Percentiles rank a stretch among this genome's conserved stretches.
Conservation (phyloP, 768 basidiomycete genomes). For the Lactifluus pinguis region DNA sequence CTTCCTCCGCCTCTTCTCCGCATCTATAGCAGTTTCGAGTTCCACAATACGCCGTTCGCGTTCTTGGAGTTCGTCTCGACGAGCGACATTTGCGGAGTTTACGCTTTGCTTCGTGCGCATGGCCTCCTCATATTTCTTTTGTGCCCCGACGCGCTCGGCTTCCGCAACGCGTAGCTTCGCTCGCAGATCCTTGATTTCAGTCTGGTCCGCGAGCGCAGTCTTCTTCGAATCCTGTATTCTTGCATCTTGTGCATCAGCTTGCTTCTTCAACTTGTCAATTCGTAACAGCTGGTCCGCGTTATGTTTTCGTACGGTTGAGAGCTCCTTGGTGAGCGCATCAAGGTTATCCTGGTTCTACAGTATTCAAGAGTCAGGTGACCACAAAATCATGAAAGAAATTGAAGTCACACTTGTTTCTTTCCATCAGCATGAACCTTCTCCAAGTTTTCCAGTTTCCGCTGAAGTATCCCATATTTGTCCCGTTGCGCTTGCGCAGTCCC, state of each 20-base stretch:
- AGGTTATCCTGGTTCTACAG: conserved; percentile 50
- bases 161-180: conserved; percentile 49
- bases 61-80: conserved; percentile 47
- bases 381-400: not conserved
- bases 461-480: conserved; percentile 47
- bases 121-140: conserved; percentile 43
- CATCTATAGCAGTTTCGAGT: conserved; percentile 41
- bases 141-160: conserved; percentile 44
- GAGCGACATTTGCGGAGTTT: conserved; percentile 39
- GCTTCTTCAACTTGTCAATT: conserved; percentile 55
- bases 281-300: conserved; percentile 44
- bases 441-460: conserved; percentile 56
- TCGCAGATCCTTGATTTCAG: conserved; percentile 55
- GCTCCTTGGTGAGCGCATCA: conserved; percentile 51
- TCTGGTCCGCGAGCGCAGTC: conserved; percentile 38
- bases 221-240: conserved; percentile 57
- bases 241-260: conserved; percentile 45
- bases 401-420: conserved; percentile 49
- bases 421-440: conserved; percentile 54
- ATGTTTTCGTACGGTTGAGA: conserved; percentile 38
- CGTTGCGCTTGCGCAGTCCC: not conserved
- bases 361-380: conserved; percentile 5
- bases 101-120: conserved; percentile 43
- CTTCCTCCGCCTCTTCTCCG: conserved; percentile 46
- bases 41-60: conserved; percentile 46